These are phyloP conservation scores for Penicillium lividum DNA, from an alignment of 495 filamentous ascomycete genomes.

Conservation along the genomic window DNA sequence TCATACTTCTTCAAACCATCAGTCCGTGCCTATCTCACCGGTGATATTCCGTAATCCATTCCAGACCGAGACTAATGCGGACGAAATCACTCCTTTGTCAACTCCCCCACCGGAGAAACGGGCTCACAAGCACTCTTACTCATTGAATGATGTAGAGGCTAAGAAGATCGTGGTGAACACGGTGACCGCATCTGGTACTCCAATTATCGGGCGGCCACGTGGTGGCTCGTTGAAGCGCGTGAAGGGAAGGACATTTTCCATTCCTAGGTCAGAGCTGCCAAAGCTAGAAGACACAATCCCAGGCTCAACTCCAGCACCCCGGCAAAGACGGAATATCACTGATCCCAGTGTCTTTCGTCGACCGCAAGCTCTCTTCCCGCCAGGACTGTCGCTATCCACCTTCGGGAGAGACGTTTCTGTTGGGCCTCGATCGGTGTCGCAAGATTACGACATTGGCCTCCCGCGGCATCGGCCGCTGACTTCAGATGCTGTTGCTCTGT, in stretches of 20 bases:
- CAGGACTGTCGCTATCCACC: slow-evolving; percentile 16
- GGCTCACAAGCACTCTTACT: slow-evolving; percentile 23
- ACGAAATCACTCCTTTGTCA: slow-evolving; percentile 3
- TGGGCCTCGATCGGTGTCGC: slow-evolving; percentile 29
- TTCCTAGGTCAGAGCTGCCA: slow-evolving; percentile 28
- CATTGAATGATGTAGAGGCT: slow-evolving; percentile 28
- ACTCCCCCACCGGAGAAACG: slow-evolving; percentile 11
- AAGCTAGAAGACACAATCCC: slow-evolving; percentile 27
- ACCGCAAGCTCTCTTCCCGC: slow-evolving; percentile 28
- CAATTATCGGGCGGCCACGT: slow-evolving; percentile 24
- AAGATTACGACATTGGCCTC: slow-evolving; percentile 28
- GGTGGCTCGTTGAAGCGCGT: slow-evolving; percentile 34
- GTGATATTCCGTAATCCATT: slow-evolving; percentile 43
- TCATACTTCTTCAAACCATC: background rate
- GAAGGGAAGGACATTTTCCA: slow-evolving; percentile 40
- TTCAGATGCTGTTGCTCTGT: slow-evolving; percentile 34
- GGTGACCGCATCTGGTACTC: slow-evolving; percentile 22
- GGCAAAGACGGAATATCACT: slow-evolving; percentile 44
- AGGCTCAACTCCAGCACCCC: slow-evolving; percentile 22
- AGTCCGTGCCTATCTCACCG: slow-evolving; percentile 17
- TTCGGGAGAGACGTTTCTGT: slow-evolving; percentile 15
- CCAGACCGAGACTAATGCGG: slow-evolving; percentile 12
- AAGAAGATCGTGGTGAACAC: slow-evolving; percentile 27
- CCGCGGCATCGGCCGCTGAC: slow-evolving; percentile 28
- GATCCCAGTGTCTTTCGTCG: slow-evolving; percentile 41